These are phyloP conservation scores for Hibiscus tridactylites DNA, from an alignment of 345 rosid genomes.

Conservation along the genomic window DNA sequence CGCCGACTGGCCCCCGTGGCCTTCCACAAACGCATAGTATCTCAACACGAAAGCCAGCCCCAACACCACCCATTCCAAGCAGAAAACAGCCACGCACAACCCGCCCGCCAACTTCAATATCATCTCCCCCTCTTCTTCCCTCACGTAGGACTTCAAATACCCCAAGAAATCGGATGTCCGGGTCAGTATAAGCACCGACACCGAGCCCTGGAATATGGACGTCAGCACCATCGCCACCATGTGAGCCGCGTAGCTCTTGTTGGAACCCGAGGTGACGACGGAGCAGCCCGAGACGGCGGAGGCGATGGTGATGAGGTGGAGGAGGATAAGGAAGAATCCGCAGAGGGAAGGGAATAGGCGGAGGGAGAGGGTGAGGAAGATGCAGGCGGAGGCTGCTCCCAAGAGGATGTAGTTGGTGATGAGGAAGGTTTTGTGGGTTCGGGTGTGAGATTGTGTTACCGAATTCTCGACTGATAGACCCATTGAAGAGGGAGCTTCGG, in stretches of 20 bases:
- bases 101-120: conserved; percentile 82
- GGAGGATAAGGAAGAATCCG: conserved; percentile 61
- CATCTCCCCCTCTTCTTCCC: conserved; percentile 68
- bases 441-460: conserved; percentile 31
- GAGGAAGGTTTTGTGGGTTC: conserved; percentile 67
- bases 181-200: conserved; percentile 70
- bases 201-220: conserved; percentile 87
- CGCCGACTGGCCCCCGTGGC: conserved; percentile 22
- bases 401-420: conserved; percentile 81
- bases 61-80: conserved; percentile 83
- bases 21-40: conserved; percentile 63
- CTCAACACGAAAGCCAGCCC: conserved; percentile 81
- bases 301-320: conserved; percentile 44
- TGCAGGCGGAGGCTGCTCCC: conserved; percentile 81
- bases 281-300: conserved; percentile 68
- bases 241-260: conserved; percentile 69
- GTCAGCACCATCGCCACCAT: conserved; percentile 79
- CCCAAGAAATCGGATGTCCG: conserved; percentile 56
- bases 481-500: conserved; percentile 13
- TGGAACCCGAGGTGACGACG: conserved; percentile 48
- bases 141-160: conserved; percentile 68
- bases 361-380: conserved; percentile 86
- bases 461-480: conserved; percentile 22
- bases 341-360: conserved; percentile 78
- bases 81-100: conserved; percentile 63